Evolutionary conservation across 108 stramenopile species (phyloP).

Genomic region (Phaeodactylum tricornutum): DNA sequence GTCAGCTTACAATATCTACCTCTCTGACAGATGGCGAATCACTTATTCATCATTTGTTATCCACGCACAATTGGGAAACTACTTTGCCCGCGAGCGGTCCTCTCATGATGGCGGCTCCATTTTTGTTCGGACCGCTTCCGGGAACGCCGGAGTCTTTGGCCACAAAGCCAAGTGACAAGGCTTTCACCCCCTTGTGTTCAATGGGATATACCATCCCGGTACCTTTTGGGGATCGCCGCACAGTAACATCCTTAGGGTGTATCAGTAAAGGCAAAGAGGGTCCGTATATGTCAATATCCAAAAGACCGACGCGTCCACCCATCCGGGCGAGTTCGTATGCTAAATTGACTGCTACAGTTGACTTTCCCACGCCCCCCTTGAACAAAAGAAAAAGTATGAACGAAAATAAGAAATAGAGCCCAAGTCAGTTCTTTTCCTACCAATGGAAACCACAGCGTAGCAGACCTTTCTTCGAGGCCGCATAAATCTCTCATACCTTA

Average conservation of each 20-base stretch:
- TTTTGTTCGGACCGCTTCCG: slow-evolving; percentile 59
- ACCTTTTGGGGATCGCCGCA: slow-evolving; percentile 51
- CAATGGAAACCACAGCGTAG: too few species aligned
- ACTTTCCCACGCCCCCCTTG: slow-evolving; percentile 98
- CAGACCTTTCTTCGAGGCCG: too few species aligned
- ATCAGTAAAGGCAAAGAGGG: slow-evolving; percentile 86
- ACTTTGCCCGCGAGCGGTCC: slow-evolving; percentile 90
- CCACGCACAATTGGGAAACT: slow-evolving; percentile 86
- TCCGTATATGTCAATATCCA: slow-evolving; percentile 97
- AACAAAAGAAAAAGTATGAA: too few species aligned
- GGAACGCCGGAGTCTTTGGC: slow-evolving; percentile 80
- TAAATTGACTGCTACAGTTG: slow-evolving; percentile 93
- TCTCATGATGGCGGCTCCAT: slow-evolving; percentile 71
- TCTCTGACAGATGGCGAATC: too few species aligned
- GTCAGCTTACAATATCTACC: too few species aligned
- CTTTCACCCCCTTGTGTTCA: slow-evolving; percentile 71
- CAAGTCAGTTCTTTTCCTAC: too few species aligned
- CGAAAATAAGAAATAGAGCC: too few species aligned
- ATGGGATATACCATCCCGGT: slow-evolving; percentile 77
- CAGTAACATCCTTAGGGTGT: slow-evolving; percentile 62
- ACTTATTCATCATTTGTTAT: too few species aligned
- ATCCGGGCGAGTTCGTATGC: slow-evolving; percentile 88
- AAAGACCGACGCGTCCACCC: slow-evolving; percentile 87
- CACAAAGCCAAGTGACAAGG: slow-evolving; percentile 83
- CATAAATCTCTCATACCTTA: too few species aligned